Conservation (phyloP, 2,329 filamentous ascomycete species). For the Colletotrichum tanaceti region DNA sequence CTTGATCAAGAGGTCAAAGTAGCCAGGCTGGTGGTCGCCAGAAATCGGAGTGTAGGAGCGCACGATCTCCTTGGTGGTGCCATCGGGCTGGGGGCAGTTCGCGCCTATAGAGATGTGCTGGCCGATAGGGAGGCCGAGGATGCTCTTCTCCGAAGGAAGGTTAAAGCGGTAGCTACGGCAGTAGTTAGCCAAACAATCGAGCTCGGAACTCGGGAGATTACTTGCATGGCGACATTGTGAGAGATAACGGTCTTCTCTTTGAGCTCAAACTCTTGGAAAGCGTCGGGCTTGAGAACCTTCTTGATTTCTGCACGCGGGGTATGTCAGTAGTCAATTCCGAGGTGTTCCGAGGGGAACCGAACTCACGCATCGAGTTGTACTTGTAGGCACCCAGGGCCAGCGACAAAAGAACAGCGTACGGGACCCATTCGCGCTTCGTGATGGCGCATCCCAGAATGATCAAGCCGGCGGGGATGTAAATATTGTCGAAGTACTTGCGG, state of each 20-base stretch:
- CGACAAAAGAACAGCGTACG: constrained; percentile 76
- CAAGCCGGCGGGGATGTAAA: constrained; percentile 85
- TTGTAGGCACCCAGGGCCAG: constrained; percentile 76
- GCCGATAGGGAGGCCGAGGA: constrained; percentile 96
- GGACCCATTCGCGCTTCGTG: constrained; percentile 81
- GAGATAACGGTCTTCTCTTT: constrained; percentile 95
- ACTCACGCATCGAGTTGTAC: constrained; percentile 77
- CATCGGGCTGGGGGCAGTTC: constrained; percentile 73
- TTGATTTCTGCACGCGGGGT: constrained; percentile 68
- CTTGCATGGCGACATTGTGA: constrained; percentile 96
- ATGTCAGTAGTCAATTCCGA: constrained; percentile 32
- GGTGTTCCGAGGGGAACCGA: constrained; percentile 11
- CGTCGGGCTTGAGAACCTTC: constrained; percentile 86
- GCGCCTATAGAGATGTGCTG: constrained; percentile 98
- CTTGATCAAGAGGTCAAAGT: constrained; percentile 98
- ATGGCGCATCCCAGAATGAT: constrained; percentile 81
- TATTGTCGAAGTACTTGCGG: constrained; percentile 77
- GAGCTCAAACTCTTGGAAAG: constrained; percentile 92
- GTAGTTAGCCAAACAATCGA: constrained; percentile 24
- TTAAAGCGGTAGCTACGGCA: constrained; percentile 84
- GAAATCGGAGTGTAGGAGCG: constrained; percentile 94
- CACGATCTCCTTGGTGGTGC: constrained; percentile 83
- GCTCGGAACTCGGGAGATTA: constrained; percentile 34
- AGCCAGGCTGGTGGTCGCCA: constrained; percentile 87
- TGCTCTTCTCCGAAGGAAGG: constrained; percentile 79